Evolutionary conservation across 2,329 filamentous ascomycete species (phyloP).

Genomic region (Trichoderma afroharzianum): DNA sequence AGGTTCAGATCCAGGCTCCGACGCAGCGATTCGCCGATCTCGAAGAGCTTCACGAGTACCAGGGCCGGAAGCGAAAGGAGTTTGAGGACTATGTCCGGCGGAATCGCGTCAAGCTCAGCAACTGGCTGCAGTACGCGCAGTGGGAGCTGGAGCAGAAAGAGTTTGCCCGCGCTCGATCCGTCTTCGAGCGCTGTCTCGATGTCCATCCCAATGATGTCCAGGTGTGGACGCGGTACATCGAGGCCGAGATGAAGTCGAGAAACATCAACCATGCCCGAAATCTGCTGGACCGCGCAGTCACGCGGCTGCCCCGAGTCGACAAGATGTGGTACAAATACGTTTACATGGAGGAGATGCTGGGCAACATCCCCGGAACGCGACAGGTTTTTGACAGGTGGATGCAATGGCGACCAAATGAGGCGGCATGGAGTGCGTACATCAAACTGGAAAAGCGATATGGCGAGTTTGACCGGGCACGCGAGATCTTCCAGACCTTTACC

Average conservation of each 20-base stretch:
- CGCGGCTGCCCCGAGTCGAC: constrained; percentile 83
- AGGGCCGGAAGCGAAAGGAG: constrained; percentile 91
- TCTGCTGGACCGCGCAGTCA: constrained; percentile 89
- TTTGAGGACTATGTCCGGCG: constrained; percentile 97
- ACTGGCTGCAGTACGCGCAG: constrained; percentile 96
- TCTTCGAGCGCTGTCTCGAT: constrained; percentile 94
- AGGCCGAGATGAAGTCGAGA: constrained; percentile 86
- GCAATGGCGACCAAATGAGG: constrained; percentile 95
- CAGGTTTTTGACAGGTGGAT: constrained; percentile 98
- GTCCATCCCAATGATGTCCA: constrained; percentile 82
- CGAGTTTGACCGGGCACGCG: constrained; percentile 84
- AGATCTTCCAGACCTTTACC: constrained; percentile 86
- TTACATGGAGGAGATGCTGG: constrained; percentile 97
- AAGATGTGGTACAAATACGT: constrained; percentile 99
- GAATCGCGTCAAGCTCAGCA: constrained; percentile 94
- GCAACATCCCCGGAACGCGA: constrained; percentile 85
- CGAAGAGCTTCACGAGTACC: constrained; percentile 96
- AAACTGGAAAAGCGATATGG: constrained; percentile 94
- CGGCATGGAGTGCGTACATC: constrained; percentile 93
- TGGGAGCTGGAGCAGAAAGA: constrained; percentile 99
- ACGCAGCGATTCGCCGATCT: constrained; percentile 94
- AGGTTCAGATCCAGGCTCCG: constrained; percentile 80
- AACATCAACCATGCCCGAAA: constrained; percentile 98
- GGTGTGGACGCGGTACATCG: constrained; percentile 90
- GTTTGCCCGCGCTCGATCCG: constrained; percentile 81